Conservation (phyloP, 768 basidiomycete genomes). For the Suillus plorans region DNA sequence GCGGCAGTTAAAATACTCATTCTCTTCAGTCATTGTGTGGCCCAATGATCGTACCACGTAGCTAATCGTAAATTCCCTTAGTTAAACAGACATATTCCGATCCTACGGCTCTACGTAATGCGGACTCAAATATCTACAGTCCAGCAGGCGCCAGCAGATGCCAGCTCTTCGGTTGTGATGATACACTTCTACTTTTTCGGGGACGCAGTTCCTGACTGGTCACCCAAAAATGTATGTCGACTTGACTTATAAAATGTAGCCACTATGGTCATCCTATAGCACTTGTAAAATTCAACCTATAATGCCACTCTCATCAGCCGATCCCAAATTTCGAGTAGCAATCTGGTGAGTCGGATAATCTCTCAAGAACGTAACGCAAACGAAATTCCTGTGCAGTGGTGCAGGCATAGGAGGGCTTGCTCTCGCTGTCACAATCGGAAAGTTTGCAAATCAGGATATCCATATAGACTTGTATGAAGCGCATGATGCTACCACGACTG, state of each 20-base stretch:
- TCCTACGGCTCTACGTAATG: neutral
- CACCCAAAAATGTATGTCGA: neutral
- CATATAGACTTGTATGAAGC: constrained; percentile 45
- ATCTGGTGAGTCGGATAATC: constrained; percentile 6
- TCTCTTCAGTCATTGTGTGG: neutral
- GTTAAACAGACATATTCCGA: neutral
- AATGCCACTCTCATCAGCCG: constrained; percentile 8
- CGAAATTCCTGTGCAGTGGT: constrained; percentile 2
- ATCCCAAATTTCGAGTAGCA: constrained; percentile 12
- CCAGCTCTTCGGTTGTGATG: neutral
- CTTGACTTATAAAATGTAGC: neutral
- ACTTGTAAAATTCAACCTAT: neutral
- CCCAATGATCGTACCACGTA: neutral
- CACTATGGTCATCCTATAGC: neutral
- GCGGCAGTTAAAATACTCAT: neutral
- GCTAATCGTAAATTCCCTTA: too few species aligned
- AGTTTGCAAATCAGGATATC: constrained; percentile 27
- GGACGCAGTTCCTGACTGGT: neutral
- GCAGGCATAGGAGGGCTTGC: constrained; percentile 39
- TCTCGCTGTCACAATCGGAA: constrained; percentile 35
- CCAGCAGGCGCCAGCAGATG: neutral
- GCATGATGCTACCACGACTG: constrained; percentile 35
- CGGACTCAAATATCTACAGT: neutral
- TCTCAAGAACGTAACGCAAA: neutral
- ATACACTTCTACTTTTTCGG: too few species aligned